phyloP scores from a whole-genome alignment of 1,284 basidiomycete genomes.

The Xerocomus amazonicus region DNA sequence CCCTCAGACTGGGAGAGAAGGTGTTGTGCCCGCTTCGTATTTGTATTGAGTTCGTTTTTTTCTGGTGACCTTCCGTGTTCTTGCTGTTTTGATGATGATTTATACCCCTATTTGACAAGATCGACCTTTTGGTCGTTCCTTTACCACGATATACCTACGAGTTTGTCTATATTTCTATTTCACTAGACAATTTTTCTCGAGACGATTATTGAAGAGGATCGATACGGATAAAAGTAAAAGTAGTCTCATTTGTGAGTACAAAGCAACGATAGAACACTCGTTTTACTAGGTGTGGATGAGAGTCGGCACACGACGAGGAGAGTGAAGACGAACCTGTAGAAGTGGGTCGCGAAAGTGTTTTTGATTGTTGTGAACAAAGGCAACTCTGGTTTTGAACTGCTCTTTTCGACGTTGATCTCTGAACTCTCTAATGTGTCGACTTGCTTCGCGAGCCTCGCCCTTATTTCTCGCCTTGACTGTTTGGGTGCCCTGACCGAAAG shows the following conservation, averaged over 20 bases:
- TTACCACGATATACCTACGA: slow-evolving; percentile 22
- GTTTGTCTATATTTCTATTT: slow-evolving; percentile 16
- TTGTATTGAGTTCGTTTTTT: slow-evolving; percentile 52
- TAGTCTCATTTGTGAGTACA: slow-evolving; percentile 13
- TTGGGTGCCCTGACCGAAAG: slow-evolving; percentile 75
- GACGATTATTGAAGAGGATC: slow-evolving; percentile 4
- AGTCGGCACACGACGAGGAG: neutral
- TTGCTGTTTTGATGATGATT: slow-evolving; percentile 29
- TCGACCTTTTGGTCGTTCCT: slow-evolving; percentile 34
- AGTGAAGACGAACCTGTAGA: slow-evolving; percentile 35
- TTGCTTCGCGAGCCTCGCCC: slow-evolving; percentile 93
- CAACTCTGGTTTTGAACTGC: slow-evolving; percentile 82
- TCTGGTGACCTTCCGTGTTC: slow-evolving; percentile 19
- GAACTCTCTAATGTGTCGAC: slow-evolving; percentile 82
- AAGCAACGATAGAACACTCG: slow-evolving; percentile 3
- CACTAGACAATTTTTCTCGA: slow-evolving; percentile 9
- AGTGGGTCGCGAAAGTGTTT: slow-evolving; percentile 78
- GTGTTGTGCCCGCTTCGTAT: slow-evolving; percentile 87
- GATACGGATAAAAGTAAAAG: slow-evolving; percentile 20
- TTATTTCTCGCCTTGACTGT: slow-evolving; percentile 90
- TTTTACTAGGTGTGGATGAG: slow-evolving; percentile 21
- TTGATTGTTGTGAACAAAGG: slow-evolving; percentile 79
- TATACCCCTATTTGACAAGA: slow-evolving; percentile 37
- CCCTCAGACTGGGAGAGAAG: slow-evolving; percentile 71
- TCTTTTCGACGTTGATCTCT: slow-evolving; percentile 78